Evolutionary conservation across 306 rosid species (phyloP).

Genomic region (Nissolia schottii): DNA sequence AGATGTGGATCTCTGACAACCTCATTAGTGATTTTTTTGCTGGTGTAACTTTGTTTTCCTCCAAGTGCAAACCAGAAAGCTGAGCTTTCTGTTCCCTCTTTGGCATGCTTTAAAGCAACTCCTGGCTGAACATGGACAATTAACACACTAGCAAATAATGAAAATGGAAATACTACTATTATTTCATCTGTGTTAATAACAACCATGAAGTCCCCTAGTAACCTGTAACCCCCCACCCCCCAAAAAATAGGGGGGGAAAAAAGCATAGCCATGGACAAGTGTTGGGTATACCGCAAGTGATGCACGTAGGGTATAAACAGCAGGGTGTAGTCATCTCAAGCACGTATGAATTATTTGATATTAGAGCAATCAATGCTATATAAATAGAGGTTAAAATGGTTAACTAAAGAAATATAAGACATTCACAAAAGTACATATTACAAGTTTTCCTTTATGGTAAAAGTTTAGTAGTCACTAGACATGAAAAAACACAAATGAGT

Average conservation of each 20-base stretch:
- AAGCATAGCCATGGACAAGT: background rate
- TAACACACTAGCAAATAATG: slow-evolving; percentile 19
- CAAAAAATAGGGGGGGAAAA: background rate
- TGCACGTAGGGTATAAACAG: slow-evolving; percentile 2
- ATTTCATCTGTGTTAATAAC: background rate
- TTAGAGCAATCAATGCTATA: background rate
- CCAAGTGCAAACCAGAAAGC: slow-evolving; percentile 89
- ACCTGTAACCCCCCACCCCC: no score
- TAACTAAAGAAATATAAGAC: background rate
- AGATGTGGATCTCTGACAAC: slow-evolving; percentile 76
- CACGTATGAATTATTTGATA: slow-evolving; percentile 3
- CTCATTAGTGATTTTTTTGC: slow-evolving; percentile 62
- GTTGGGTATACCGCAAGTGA: background rate
- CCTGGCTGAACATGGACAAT: slow-evolving; percentile 69
- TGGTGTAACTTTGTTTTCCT: slow-evolving; percentile 76
- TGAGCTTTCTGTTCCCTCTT: slow-evolving; percentile 95
- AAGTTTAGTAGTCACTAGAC: background rate
- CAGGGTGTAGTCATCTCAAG: background rate
- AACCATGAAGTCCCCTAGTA: background rate
- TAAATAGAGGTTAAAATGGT: background rate
- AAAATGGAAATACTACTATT: background rate
- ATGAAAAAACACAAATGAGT: background rate
- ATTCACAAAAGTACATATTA: background rate
- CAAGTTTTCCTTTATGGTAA: background rate
- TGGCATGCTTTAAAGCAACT: slow-evolving; percentile 70